phyloP scores from a whole-genome alignment of 305 asterid species.

The Fraxinus floribunda region DNA sequence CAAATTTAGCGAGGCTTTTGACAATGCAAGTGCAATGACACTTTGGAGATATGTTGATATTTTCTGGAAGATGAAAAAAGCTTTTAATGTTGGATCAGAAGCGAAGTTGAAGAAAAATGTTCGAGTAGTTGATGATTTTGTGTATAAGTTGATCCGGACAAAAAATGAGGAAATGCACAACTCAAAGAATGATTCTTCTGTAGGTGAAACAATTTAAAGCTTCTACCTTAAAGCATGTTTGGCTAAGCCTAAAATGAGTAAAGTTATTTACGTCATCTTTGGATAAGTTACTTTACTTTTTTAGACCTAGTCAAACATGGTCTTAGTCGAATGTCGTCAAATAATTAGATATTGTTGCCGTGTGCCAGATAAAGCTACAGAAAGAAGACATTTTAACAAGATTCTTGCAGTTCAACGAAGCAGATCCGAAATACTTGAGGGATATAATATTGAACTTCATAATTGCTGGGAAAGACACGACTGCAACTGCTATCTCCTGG shows the following conservation, averaged over 20 bases:
- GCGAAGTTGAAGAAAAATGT: conserved; percentile 48
- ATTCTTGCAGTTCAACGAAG: conserved; percentile 43
- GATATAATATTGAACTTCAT: conserved; percentile 69
- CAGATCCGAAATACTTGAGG: conserved; percentile 64
- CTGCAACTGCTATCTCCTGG: conserved; percentile 73
- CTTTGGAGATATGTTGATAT: conserved; percentile 62
- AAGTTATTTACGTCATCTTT: neutral
- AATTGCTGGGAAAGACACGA: conserved; percentile 83
- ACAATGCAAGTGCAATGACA: conserved; percentile 59
- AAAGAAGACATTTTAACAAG: conserved; percentile 65
- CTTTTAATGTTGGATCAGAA: conserved; percentile 57
- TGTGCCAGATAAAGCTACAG: conserved; percentile 37
- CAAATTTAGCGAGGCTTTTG: conserved; percentile 58
- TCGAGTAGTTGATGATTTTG: conserved; percentile 50
- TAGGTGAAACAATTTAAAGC: conserved; percentile 30
- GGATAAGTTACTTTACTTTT: neutral
- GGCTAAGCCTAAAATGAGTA: neutral
- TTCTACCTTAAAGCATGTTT: neutral
- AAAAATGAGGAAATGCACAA: conserved; percentile 47
- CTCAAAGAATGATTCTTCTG: conserved; percentile 37
- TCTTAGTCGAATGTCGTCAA: neutral
- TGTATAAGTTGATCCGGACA: conserved; percentile 48
- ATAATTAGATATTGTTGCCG: neutral
- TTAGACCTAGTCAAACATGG: neutral
- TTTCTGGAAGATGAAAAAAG: conserved; percentile 63